These are phyloP conservation scores for Fusarium xylarioides DNA, from an alignment of 2,329 filamentous ascomycete genomes.

Conservation along the genomic window DNA sequence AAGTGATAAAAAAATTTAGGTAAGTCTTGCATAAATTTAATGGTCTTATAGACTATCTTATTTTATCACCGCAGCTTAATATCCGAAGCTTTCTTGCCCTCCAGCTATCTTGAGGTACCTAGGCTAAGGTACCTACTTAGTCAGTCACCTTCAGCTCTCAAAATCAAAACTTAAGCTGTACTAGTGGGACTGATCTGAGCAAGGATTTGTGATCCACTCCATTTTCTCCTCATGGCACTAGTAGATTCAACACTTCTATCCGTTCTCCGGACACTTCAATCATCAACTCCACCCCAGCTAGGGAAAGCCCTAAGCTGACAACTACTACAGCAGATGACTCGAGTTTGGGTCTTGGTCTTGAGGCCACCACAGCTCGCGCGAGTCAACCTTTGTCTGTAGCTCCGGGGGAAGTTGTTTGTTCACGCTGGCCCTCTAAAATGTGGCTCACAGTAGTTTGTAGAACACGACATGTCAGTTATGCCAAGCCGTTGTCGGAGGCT, in stretches of 20 bases:
- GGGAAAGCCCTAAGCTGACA: background rate
- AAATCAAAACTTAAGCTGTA: background rate
- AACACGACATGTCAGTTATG: constrained; percentile 23
- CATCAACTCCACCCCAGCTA: background rate
- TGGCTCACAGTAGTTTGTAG: background rate
- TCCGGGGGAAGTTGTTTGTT: background rate
- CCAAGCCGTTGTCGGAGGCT: constrained; percentile 28
- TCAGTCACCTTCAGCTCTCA: background rate
- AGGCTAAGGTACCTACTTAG: no score
- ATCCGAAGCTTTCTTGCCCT: background rate
- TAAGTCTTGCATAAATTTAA: background rate
- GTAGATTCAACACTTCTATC: background rate
- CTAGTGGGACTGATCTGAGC: background rate
- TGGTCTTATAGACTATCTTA: background rate
- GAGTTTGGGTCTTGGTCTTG: background rate
- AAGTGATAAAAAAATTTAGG: background rate
- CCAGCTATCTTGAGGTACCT: background rate
- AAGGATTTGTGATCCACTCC: background rate
- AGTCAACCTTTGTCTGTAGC: background rate
- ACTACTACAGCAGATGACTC: background rate
- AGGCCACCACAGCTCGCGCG: background rate
- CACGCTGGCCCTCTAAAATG: background rate
- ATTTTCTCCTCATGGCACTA: background rate
- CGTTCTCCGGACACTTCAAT: background rate
- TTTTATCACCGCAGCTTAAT: background rate